Evolutionary conservation across 2,329 filamentous ascomycete genomes (phyloP).

Genomic region (Colletotrichum lentis): DNA sequence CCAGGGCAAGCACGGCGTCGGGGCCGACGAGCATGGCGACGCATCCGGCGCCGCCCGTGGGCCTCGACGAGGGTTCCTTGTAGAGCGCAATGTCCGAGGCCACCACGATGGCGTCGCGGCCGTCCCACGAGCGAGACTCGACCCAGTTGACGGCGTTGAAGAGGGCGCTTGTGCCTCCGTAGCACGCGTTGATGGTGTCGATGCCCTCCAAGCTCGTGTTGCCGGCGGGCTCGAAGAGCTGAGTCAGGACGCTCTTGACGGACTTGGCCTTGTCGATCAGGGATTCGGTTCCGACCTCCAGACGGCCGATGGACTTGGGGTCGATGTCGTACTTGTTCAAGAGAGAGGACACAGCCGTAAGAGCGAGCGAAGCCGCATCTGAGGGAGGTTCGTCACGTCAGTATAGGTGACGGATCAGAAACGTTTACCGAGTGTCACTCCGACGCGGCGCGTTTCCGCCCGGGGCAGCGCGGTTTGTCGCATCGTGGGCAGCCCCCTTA

Average conservation of each 20-base stretch:
- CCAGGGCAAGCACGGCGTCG: slow-evolving; percentile 76
- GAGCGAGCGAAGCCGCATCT: slow-evolving; percentile 82
- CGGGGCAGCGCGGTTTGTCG: slow-evolving; percentile 35
- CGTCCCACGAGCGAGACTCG: slow-evolving; percentile 87
- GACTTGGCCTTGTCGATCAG: slow-evolving; percentile 90
- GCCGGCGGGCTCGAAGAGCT: slow-evolving; percentile 72
- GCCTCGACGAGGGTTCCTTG: slow-evolving; percentile 81
- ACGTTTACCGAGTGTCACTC: no score
- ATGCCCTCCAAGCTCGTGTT: slow-evolving; percentile 87
- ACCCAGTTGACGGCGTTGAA: slow-evolving; percentile 88
- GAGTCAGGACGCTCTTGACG: slow-evolving; percentile 87
- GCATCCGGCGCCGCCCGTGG: slow-evolving; percentile 80
- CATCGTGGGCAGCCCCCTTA: slow-evolving; percentile 51
- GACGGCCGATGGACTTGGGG: slow-evolving; percentile 76
- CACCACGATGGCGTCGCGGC: slow-evolving; percentile 80
- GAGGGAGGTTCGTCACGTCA: slow-evolving; percentile 34
- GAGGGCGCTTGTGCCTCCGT: slow-evolving; percentile 83
- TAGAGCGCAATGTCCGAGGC: slow-evolving; percentile 86
- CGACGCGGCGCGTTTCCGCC: slow-evolving; percentile 12
- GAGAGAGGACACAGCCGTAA: slow-evolving; percentile 80
- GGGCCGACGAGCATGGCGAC: slow-evolving; percentile 83
- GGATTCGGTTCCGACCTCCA: slow-evolving; percentile 87
- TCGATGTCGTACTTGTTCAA: slow-evolving; percentile 85
- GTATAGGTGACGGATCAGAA: background rate
- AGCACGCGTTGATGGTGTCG: slow-evolving; percentile 85